Evolutionary conservation across 495 filamentous ascomycete genomes (phyloP), one percentile per base, ranked within the genome.

Genomic region (Aspergillus wentii): DNA sequence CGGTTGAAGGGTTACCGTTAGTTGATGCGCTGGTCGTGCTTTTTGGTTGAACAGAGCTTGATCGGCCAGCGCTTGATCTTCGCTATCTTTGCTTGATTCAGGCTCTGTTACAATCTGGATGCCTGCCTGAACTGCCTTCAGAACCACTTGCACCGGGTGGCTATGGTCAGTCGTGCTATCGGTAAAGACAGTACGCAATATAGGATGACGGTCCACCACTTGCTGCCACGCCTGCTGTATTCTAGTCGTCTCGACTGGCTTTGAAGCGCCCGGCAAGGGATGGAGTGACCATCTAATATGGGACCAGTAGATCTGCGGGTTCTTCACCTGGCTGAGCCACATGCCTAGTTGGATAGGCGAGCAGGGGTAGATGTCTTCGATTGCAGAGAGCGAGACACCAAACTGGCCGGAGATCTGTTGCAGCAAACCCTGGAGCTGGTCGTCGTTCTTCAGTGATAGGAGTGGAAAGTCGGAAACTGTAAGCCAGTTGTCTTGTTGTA

Each of bases 291-390:
- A n/a, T n/a, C n/a, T n/a, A n/a, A n/a, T n/a, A 18, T 59, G 62
- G 8, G 59, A 53, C 3, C 66, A 43, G 28, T 69, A 72, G 0
- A 51, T 33, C 13, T 56, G 55, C n/a, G n/a, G n/a, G 4, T 37
- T 25, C 0, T 43, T 40, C 23, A 54, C 57, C 23, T 46, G 41
- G 0, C 72, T 70, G 4, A 78, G 50, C 1, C 69, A 65, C 52
- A 79, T 63, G 1, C 70, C 76, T 46, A 76, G 74, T 51, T 82
- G 78, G 11, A 80, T 45, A 5, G 78, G 68, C 0, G 75, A 78
- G 52, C 75, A 78, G n/a, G 77, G 44, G 22, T 41, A 48, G 10
- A 48, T 30, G 29, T 48, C 44, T 15, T 48, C 33, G 33, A 50
- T 39, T 2, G 26, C 26, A 1, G 37, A 31, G n/a, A n/a, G n/a